Percentiles rank a stretch among this genome's conserved stretches.
These are phyloP conservation scores for Aspergillus campestris DNA, from an alignment of 495 filamentous ascomycete species.

Conservation along the genomic window DNA sequence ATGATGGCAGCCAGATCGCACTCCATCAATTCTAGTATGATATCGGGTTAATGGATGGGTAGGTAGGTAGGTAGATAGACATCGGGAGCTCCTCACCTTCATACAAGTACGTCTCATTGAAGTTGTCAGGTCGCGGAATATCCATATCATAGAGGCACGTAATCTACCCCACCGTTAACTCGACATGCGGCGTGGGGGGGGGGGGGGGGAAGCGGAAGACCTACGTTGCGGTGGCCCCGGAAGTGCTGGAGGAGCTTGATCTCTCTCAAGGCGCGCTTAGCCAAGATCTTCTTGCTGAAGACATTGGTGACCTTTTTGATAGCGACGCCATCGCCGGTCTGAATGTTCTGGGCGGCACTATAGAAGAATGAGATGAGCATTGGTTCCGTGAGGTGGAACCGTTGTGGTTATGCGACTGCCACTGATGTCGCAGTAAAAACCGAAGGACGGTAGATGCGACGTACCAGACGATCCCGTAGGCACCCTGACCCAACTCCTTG, in stretches of 20 bases:
- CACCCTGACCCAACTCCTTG: conserved; percentile 96
- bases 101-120: conserved; percentile 98
- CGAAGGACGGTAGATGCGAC: conserved; percentile 14
- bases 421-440: background rate
- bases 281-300: conserved; percentile 99
- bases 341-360: conserved; percentile 85
- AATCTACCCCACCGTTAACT: conserved; percentile 54
- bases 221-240: conserved; percentile 73
- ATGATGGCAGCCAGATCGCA: conserved; percentile 98
- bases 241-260: conserved; percentile 99
- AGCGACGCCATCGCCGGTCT: conserved; percentile 91
- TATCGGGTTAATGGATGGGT: conserved; percentile 5
- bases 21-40: conserved; percentile 82
- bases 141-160: conserved; percentile 99
- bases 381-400: background rate
- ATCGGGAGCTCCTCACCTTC: conserved; percentile 56
- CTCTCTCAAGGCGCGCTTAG: conserved; percentile 93
- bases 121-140: conserved; percentile 93
- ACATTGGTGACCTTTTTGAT: conserved; percentile 99
- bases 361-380: background rate
- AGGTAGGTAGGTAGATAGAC: background rate
- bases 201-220: conserved; percentile 11
- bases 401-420: background rate
- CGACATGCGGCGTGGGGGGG: conserved; percentile 7
- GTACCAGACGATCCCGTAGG: conserved; percentile 98